Evolutionary conservation across 345 rosid genomes (phyloP), one percentile per base, ranked within the genome.

Genomic region (Citrus maxima): DNA sequence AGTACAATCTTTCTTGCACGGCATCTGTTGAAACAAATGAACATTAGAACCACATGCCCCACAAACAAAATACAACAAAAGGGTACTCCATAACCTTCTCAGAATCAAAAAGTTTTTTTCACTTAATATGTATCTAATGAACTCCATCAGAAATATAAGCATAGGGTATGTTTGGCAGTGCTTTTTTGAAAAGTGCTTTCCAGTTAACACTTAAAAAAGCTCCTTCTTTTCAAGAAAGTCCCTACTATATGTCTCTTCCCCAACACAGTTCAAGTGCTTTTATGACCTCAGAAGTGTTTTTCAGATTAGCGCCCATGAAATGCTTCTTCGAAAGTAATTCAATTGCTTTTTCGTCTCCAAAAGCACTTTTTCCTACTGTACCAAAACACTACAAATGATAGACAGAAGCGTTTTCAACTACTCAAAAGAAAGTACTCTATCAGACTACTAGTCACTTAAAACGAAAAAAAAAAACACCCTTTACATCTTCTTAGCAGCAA

Each of bases 1-100:
- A 75, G 69, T 77, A 90, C 40, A 96, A 80, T 81, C 84, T 88
- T 83, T 91, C 92, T 79, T 92, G 98, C 78, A 93, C 89, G 2
- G 90, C 87, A 84, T 78, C 99, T 96, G 87, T 69, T 76, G 46
- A 34, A 46, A 30, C 4, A 79, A 59, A 67, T 42, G 32, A 37
- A 75, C n/a, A 67, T 22, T 32, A 73, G 72, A 79, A 80, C 77
- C 35, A 70, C 28, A 79, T 25, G 66, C 35, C 54, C 68, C 58
- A 42, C 75, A 46, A 42, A n/a, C n/a, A 19, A 6, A 56, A 49
- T 42, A 63, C 55, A 19, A 24, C 42, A 24, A 62, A 61, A 35
- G 60, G 21, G 19, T 38, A 65, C 28, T 58, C 32, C 56, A 4
- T 24, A 72, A 35, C 28, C 46, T 55, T 55, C 21, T 22, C 5